phyloP scores from a whole-genome alignment of 306 rosid genomes.

The Trichosanthes cucumerina region DNA sequence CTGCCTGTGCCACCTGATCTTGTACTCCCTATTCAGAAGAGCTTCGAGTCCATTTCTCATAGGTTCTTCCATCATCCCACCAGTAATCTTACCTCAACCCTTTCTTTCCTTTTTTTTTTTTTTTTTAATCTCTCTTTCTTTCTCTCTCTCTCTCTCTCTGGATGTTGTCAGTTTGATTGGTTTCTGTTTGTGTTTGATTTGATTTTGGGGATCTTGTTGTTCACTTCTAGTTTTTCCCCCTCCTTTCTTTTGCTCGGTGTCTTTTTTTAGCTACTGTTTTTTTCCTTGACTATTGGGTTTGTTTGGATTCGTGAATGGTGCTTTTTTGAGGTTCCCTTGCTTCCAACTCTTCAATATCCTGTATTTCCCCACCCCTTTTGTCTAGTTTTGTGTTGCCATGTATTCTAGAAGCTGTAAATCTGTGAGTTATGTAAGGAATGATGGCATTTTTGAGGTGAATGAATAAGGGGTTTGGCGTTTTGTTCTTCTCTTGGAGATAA shows the following conservation, averaged over 20 bases:
- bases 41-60: slow-evolving; percentile 58
- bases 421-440: not conserved
- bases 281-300: not conserved
- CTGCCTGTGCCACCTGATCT: slow-evolving; percentile 79
- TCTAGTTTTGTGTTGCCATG: not conserved
- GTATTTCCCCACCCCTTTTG: not conserved
- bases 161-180: not conserved
- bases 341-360: not conserved
- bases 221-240: not conserved
- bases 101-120: no score
- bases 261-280: not conserved
- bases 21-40: slow-evolving; percentile 63
- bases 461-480: not conserved
- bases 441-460: not conserved
- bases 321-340: not conserved
- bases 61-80: slow-evolving; percentile 54
- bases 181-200: slow-evolving; percentile 11
- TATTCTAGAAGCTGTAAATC: not conserved
- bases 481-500: not conserved
- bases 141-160: not conserved
- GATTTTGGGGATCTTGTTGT: slow-evolving; percentile 11
- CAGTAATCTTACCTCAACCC: slow-evolving; percentile 30
- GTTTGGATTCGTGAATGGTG: not conserved
- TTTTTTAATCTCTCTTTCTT: not conserved
- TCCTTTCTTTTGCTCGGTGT: not conserved